Conservation (phyloP, 176 grass and related monocot species). For the Puya raimondii region DNA sequence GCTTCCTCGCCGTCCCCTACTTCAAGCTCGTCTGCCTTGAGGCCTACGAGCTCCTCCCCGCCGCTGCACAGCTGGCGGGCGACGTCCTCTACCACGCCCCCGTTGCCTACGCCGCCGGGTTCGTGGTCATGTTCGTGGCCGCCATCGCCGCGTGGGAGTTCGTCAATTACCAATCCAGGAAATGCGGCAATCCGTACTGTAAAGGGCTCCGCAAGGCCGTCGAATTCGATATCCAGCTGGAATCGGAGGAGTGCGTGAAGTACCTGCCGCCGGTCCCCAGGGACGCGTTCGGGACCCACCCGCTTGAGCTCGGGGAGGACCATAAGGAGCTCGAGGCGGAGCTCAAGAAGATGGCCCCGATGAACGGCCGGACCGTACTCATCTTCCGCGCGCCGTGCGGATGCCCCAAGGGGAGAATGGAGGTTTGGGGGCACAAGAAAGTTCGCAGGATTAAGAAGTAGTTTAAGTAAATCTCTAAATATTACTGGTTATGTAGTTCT, state of each 20-base stretch:
- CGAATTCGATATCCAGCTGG: slow-evolving; percentile 93
- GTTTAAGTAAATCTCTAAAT: background rate
- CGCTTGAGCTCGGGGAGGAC: slow-evolving; percentile 56
- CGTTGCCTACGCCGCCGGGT: slow-evolving; percentile 37
- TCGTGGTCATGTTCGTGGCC: slow-evolving; percentile 23
- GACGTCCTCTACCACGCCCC: slow-evolving; percentile 36
- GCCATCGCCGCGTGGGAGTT: slow-evolving; percentile 54
- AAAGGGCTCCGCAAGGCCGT: slow-evolving; percentile 79
- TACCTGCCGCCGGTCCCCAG: slow-evolving; percentile 47
- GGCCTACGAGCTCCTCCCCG: slow-evolving; percentile 36
- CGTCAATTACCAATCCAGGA: slow-evolving; percentile 65
- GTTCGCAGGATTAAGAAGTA: slow-evolving; percentile 93
- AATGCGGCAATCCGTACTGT: slow-evolving; percentile 86
- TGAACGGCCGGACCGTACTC: slow-evolving; percentile 91
- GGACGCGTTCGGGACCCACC: slow-evolving; percentile 41
- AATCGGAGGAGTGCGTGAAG: slow-evolving; percentile 96
- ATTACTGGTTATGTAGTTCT: slow-evolving; percentile 9
- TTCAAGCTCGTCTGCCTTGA: slow-evolving; percentile 26
- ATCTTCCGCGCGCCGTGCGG: slow-evolving; percentile 79
- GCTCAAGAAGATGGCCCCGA: slow-evolving; percentile 92
- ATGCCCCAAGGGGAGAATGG: slow-evolving; percentile 73
- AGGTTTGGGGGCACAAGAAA: slow-evolving; percentile 90
- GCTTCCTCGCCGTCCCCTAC: slow-evolving; percentile 56
- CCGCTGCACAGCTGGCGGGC: slow-evolving; percentile 17
- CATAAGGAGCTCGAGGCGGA: slow-evolving; percentile 83